Evolutionary conservation across 2,329 filamentous ascomycete species (phyloP).

Genomic region (Nemania serpens): DNA sequence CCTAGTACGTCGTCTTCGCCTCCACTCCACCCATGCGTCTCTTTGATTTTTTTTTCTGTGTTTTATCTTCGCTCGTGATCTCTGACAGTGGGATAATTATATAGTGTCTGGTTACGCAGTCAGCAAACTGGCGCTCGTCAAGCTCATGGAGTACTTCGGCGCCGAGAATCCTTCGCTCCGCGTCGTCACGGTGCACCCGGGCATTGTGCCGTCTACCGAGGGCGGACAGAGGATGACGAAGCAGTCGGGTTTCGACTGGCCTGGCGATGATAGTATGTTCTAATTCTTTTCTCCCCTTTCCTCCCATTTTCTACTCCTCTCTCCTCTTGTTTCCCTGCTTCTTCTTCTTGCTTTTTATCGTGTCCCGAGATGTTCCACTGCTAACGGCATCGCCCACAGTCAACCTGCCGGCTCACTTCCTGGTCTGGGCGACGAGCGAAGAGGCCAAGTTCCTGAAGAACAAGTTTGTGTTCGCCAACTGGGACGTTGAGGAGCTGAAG

Average conservation of each 20-base stretch:
- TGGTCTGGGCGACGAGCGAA: slow-evolving; percentile 32
- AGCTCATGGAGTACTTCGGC: slow-evolving; percentile 34
- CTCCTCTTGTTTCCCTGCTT: neutral
- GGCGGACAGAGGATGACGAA: slow-evolving; percentile 27
- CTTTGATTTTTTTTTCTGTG: neutral
- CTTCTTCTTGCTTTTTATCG: neutral
- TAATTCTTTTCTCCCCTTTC: neutral
- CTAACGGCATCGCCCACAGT: slow-evolving; percentile 16
- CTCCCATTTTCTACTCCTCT: no score
- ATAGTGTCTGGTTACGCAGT: slow-evolving; percentile 45
- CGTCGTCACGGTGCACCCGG: slow-evolving; percentile 31
- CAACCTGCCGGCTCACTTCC: slow-evolving; percentile 28
- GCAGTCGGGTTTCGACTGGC: slow-evolving; percentile 30
- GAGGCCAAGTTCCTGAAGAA: slow-evolving; percentile 33
- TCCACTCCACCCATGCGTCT: neutral
- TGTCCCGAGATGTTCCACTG: no score
- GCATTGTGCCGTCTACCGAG: slow-evolving; percentile 28
- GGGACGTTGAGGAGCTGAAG: slow-evolving; percentile 34
- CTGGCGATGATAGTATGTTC: slow-evolving; percentile 31
- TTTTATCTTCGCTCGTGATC: neutral
- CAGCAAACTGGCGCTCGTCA: slow-evolving; percentile 31
- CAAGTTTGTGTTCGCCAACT: slow-evolving; percentile 31
- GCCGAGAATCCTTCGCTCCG: slow-evolving; percentile 31
- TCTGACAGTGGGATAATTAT: neutral
- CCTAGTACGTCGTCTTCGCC: slow-evolving; percentile 33